Evolutionary conservation across 768 basidiomycete species (phyloP).

Genomic region (Ramaria rubella): DNA sequence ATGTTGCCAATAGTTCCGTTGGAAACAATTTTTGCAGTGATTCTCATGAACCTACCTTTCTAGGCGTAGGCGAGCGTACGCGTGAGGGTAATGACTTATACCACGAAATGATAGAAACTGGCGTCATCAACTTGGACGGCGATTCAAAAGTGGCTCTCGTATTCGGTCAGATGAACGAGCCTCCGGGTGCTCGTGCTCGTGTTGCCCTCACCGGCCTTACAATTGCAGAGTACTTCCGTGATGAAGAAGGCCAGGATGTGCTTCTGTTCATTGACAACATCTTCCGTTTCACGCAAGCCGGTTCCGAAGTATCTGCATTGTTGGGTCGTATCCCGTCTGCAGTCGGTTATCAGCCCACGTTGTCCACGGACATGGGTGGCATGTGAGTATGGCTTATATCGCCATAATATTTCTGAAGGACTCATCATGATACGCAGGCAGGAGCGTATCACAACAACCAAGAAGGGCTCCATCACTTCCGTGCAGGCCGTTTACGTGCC

Average conservation of each 20-base stretch:
- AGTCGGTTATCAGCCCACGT: slow-evolving; percentile 99
- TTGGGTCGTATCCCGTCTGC: slow-evolving; percentile 99
- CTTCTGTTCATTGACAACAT: slow-evolving; percentile 99
- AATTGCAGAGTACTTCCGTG: slow-evolving; percentile 99
- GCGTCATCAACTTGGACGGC: slow-evolving; percentile 99
- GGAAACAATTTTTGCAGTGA: too few relatives aligned
- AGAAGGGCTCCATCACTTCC: slow-evolving; percentile 99
- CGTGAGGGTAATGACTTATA: slow-evolving; percentile 99
- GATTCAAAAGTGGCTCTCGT: slow-evolving; percentile 99
- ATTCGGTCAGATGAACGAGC: slow-evolving; percentile 99
- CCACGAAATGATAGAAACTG: slow-evolving; percentile 99
- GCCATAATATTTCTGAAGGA: neutral
- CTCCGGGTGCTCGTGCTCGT: slow-evolving; percentile 99
- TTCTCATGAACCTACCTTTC: slow-evolving; percentile 11
- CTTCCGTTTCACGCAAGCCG: slow-evolving; percentile 99
- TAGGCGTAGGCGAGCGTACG: slow-evolving; percentile 99
- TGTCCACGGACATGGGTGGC: slow-evolving; percentile 99
- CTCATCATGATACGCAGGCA: slow-evolving; percentile 49
- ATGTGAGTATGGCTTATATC: slow-evolving; percentile 41
- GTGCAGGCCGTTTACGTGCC: slow-evolving; percentile 99
- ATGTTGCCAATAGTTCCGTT: slow-evolving; percentile 22
- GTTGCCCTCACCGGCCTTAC: slow-evolving; percentile 98
- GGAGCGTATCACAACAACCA: slow-evolving; percentile 99
- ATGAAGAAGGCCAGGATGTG: slow-evolving; percentile 99
- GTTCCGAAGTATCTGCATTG: slow-evolving; percentile 99